Evolutionary conservation across 805 yeast species (phyloP).

Genomic region (Candida ovalis): DNA sequence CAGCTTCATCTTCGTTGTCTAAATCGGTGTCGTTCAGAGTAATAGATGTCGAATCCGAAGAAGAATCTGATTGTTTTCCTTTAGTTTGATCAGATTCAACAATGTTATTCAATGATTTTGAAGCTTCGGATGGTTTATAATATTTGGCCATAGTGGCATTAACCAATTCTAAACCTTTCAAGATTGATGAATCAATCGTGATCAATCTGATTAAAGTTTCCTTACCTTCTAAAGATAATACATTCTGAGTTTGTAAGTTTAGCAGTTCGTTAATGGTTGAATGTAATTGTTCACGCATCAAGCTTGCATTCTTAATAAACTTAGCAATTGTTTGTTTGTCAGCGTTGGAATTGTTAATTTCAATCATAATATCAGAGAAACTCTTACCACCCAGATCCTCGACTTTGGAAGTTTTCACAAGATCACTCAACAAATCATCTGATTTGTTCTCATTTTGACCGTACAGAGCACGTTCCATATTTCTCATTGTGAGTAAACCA

Average conservation of each 20-base stretch:
- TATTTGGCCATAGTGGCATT: constrained; percentile 10
- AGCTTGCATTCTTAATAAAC: constrained; percentile 38
- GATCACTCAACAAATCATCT: neutral
- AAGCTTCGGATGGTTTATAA: constrained; percentile 2
- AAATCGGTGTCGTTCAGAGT: neutral
- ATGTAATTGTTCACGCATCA: constrained; percentile 40
- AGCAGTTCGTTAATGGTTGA: constrained; percentile 53
- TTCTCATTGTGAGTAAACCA: constrained; percentile 77
- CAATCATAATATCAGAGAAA: constrained; percentile 22
- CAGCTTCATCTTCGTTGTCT: constrained; percentile 12
- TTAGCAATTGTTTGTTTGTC: constrained; percentile 16
- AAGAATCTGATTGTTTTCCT: neutral
- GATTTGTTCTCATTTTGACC: constrained; percentile 8
- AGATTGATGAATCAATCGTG: constrained; percentile 65
- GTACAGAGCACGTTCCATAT: constrained; percentile 61
- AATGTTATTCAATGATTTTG: constrained; percentile 2
- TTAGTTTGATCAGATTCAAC: constrained; percentile 10
- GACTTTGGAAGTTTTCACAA: constrained; percentile 1
- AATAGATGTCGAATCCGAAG: neutral
- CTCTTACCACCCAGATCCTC: constrained; percentile 5
- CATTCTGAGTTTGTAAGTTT: constrained; percentile 49
- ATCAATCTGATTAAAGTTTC: constrained; percentile 68
- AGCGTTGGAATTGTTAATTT: constrained; percentile 9
- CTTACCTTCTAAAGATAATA: constrained; percentile 64
- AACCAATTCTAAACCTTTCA: constrained; percentile 44